Conservation (phyloP, 2,329 filamentous ascomycete genomes). For the Trichoderma pleuroti region DNA sequence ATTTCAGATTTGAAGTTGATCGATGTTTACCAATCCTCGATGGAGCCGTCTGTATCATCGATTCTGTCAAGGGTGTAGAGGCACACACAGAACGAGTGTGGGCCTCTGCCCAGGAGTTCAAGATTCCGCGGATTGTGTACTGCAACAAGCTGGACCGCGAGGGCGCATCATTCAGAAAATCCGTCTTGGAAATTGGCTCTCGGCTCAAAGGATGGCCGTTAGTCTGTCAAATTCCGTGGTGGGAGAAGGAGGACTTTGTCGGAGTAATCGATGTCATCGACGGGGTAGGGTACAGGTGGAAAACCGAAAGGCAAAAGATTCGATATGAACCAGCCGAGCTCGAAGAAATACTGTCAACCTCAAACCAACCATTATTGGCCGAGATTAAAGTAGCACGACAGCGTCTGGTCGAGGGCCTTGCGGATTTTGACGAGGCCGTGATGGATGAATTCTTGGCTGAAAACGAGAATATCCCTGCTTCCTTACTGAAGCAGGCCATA, state of each 20-base stretch:
- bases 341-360: conserved; percentile 38
- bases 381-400: conserved; percentile 75
- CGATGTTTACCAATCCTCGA: conserved; percentile 85
- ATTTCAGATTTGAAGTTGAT: conserved; percentile 95
- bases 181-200: conserved; percentile 79
- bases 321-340: conserved; percentile 31
- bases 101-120: conserved; percentile 81
- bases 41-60: conserved; percentile 87
- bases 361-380: conserved; percentile 51
- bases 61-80: conserved; percentile 90
- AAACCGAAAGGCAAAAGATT: conserved; percentile 41
- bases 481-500: conserved; percentile 68
- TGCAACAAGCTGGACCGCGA: conserved; percentile 78
- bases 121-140: conserved; percentile 75
- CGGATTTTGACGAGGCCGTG: conserved; percentile 82
- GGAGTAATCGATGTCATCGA: conserved; percentile 83
- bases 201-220: conserved; percentile 81
- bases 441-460: conserved; percentile 80
- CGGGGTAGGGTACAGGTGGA: conserved; percentile 71
- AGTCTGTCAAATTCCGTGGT: conserved; percentile 95
- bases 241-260: conserved; percentile 73
- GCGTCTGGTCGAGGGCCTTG: conserved; percentile 76
- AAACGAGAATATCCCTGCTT: conserved; percentile 67
- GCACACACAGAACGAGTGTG: conserved; percentile 97
- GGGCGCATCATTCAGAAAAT: conserved; percentile 75